Conservation (phyloP, 345 rosid genomes). For the Microcos paniculata region DNA sequence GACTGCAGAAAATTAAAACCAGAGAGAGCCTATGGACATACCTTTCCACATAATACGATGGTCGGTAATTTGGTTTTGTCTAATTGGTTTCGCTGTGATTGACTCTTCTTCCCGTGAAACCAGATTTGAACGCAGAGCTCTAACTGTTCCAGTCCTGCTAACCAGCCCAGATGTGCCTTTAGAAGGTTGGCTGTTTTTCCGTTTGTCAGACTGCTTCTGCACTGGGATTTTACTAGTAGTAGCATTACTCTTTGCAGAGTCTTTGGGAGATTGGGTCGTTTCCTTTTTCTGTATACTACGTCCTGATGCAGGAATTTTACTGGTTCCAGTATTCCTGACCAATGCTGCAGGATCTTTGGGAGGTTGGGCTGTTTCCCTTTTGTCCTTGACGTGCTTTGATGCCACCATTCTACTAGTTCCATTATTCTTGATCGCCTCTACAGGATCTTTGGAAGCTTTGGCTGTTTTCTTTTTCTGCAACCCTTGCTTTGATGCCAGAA, state of each 20-base stretch:
- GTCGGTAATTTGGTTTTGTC: neutral
- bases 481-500: neutral
- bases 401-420: neutral
- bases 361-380: neutral
- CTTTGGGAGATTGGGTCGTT: neutral
- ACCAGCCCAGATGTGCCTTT: neutral
- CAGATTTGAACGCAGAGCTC: neutral
- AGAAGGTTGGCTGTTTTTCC: neutral
- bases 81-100: neutral
- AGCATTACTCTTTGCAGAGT: constrained; percentile 2
- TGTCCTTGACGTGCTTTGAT: neutral
- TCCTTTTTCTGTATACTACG: neutral
- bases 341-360: neutral
- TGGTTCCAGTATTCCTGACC: neutral
- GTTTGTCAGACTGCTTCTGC: neutral
- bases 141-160: neutral
- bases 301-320: neutral
- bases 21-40: neutral
- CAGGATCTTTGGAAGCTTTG: neutral
- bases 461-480: neutral
- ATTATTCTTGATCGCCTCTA: neutral
- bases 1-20: neutral
- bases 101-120: neutral
- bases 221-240: neutral
- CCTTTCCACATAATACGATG: constrained; percentile 6